Evolutionary conservation across 169 alveolate genomes (phyloP).

Genomic region (Neospora caninum): DNA sequence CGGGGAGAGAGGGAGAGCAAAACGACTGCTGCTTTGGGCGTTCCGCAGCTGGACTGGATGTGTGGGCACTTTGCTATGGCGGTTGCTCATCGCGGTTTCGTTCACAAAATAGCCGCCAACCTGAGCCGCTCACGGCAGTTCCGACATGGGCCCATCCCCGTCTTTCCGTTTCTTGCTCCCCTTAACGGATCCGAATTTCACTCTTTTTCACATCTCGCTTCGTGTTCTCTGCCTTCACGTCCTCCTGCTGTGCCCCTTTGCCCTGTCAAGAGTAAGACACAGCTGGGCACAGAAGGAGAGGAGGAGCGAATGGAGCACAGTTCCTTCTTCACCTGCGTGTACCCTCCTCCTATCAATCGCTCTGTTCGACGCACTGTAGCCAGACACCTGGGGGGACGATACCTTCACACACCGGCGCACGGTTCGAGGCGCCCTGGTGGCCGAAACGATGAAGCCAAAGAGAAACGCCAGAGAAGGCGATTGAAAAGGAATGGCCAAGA

Average conservation of each 20-base stretch:
- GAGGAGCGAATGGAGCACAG: not conserved
- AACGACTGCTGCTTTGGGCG: not conserved
- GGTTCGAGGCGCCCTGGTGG: not conserved
- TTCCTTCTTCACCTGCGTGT: not conserved
- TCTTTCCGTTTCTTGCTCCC: not conserved
- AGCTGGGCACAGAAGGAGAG: not conserved
- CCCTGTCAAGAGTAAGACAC: not conserved
- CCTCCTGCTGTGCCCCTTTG: not conserved
- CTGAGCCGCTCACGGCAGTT: not conserved
- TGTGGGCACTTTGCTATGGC: slow-evolving; percentile 4
- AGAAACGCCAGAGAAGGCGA: not conserved
- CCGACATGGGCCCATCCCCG: not conserved
- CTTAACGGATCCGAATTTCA: not conserved
- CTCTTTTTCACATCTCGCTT: not conserved
- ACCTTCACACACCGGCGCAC: not conserved
- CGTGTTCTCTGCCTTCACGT: not conserved
- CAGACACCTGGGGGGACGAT: not conserved
- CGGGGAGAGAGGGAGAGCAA: not conserved
- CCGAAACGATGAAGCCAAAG: not conserved
- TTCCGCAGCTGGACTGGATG: not conserved
- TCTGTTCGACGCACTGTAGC: not conserved
- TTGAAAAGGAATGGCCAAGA: not conserved
- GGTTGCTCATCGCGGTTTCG: not conserved
- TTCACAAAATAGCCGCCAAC: not conserved
- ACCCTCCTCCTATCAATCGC: not conserved